Evolutionary conservation across 805 yeast species (phyloP).

Genomic region (Saccharomyces kudriavzevii): DNA sequence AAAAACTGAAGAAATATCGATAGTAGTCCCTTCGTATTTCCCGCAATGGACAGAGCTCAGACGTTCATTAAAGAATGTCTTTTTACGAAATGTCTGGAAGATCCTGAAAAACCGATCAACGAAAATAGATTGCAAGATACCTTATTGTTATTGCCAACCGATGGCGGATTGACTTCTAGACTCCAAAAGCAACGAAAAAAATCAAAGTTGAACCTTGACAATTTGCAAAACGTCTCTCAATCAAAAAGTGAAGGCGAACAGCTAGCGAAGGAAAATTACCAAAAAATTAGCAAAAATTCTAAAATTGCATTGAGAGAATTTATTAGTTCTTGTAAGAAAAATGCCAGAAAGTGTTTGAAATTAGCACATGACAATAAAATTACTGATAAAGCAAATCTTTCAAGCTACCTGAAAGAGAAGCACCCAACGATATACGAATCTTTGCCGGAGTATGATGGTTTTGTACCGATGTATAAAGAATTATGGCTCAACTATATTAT

Average conservation of each 20-base stretch:
- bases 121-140: constrained; percentile 29
- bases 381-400: constrained; percentile 12
- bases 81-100: constrained; percentile 21
- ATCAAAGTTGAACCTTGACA: constrained; percentile 9
- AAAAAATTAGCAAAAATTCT: constrained; percentile 24
- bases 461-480: constrained; percentile 41
- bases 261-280: constrained; percentile 18
- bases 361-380: constrained; percentile 18
- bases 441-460: constrained; percentile 41
- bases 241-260: neutral
- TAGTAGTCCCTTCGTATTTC: neutral
- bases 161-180: constrained; percentile 22
- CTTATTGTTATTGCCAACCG: constrained; percentile 30
- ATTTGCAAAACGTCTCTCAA: neutral
- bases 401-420: constrained; percentile 17
- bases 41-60: constrained; percentile 25
- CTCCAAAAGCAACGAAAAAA: constrained; percentile 17
- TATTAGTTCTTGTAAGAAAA: constrained; percentile 16
- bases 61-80: constrained; percentile 25
- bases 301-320: constrained; percentile 26
- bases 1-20: neutral
- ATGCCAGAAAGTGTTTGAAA: constrained; percentile 21
- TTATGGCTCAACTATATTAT: constrained; percentile 69
- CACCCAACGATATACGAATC: constrained; percentile 14
- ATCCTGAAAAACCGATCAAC: constrained; percentile 26